Evolutionary conservation across 1,139 yeast genomes (phyloP), one percentile per base, ranked within the genome.

Genomic region (Petasospora fabianii): DNA sequence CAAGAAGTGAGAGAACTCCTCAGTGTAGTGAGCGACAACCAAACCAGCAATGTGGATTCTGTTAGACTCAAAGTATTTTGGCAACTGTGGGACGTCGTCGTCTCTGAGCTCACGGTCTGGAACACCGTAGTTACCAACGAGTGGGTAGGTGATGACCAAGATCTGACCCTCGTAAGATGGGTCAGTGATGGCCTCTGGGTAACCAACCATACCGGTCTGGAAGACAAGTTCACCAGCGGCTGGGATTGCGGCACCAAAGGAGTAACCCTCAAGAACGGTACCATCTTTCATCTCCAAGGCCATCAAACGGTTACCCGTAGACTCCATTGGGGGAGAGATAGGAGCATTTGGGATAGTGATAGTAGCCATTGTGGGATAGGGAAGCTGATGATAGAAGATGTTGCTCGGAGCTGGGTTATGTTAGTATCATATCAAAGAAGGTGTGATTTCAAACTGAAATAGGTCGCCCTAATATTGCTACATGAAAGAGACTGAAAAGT

Each of bases 201-300:
- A 94, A 50, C 99, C 99, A 55, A 92, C 98, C 98, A 94, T 94
- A 72, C 98, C 98, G 49, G 99, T 94, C 69, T 92, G 98, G 78
- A 94, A 94, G 49, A 94, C 99, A 60, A 92, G 78, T 71, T 94
- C 99, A 74, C 99, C 99, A 45, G 98, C 95, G 43, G 82, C 80
- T 13, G 69, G 52, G 46, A 73, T 78, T 48, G 83, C 83, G 43
- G 98, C 97, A 72, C 99, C 99, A 56, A 94, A 94, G 18, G 98
- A 90, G 71, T 86, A 92, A 67, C 99, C 99, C 68, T 88, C 95
- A 54, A 90, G 75, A 46, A 83, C 80, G 50, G 81, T 67, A 48
- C 97, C 97, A 65, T 88, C 95, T 57, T 86, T 84, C 56, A 95
- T 79, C 67, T 94, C 96, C 62, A 92, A 77, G 46, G 96, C 82